Base-by-base conservation (phyloP, 2,329 filamentous ascomycete species). In the Chrysosporium queenslandicum region DNA sequence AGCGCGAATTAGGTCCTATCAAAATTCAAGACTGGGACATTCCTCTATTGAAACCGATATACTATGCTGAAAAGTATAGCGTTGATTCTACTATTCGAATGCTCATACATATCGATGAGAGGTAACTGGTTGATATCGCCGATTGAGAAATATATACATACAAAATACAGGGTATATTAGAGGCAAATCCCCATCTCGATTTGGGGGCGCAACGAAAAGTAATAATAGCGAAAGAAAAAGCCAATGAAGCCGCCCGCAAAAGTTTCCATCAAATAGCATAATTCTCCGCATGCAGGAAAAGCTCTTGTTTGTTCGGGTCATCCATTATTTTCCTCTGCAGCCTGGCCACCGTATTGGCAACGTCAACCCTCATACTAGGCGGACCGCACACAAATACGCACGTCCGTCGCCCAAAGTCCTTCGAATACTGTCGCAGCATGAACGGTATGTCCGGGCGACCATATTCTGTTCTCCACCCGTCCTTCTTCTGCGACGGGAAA, bases 301-400 rank as follows among this genome's bases (percentile, higher is more conserved):
- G 86, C 77, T 96, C 91, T 64, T 96, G 90, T 43, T 85, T 78
- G 60, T 79, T 77, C 30, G 83, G 79, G 60, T 88, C 83, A 4
- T 79, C 82, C 85, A 87, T 89, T 46, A 97, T 89, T 67, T 84
- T 81, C 23, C 79, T 80, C 75, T 97, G 91, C 61, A 96, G 71
- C 53, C 78, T 74, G 2, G 91, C 91, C 21, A 95, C 87, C 0
- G 87, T 86, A 59, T 81, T 86, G n/a, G 86, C 83, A 14, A 96
- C 90, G 59, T 89, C 88, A 11, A 90, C 81, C 57, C 91, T 75
- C 89, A 96, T 94, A 53, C 81, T 76, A 1, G 87, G 81, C 16
- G 91, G 91, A 0, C 91, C 91, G 64, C 91, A 97, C 12, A 97
- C 90, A 66, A 94, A 95, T 4, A 96, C 87, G 59, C 88, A 91